Conservation (phyloP, 148 eudicot genomes). For the Camellia sinensis region DNA sequence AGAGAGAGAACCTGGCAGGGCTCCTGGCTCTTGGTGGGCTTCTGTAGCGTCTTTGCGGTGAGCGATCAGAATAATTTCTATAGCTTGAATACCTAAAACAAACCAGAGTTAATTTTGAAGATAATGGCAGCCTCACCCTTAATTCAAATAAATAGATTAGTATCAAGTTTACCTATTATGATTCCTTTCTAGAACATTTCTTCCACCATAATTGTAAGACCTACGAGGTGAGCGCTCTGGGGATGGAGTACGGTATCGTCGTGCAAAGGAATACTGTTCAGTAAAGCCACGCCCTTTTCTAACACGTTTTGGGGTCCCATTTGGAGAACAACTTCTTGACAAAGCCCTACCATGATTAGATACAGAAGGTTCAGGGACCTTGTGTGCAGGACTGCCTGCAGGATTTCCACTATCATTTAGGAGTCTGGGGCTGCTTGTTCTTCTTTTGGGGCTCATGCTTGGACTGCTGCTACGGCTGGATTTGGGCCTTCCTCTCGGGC, state of each 20-base stretch:
- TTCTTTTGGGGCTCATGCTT: conserved; percentile 42
- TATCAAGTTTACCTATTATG: conserved; percentile 58
- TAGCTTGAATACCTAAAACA: conserved; percentile 58
- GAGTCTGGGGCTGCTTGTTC: conserved; percentile 15
- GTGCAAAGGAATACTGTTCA: conserved; percentile 66
- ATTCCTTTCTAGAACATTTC: conserved; percentile 50
- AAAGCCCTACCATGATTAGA: conserved; percentile 32
- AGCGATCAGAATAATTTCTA: conserved; percentile 61
- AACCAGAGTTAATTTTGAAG: conserved; percentile 11
- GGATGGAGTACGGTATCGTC: conserved; percentile 88
- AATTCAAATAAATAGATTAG: not conserved
- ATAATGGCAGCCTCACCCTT: conserved; percentile 2
- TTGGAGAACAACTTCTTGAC: conserved; percentile 64
- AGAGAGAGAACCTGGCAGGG: conserved; percentile 64
- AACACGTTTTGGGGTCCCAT: conserved; percentile 78
- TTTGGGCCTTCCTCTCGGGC: conserved; percentile 34
- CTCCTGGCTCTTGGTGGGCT: conserved; percentile 81
- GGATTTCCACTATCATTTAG: conserved; percentile 20
- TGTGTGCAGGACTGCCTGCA: conserved; percentile 27
- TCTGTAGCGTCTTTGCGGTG: conserved; percentile 54
- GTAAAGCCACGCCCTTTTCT: conserved; percentile 98
- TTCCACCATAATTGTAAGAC: conserved; percentile 59
- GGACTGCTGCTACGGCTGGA: conserved; percentile 38
- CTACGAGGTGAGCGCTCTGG: conserved; percentile 78
- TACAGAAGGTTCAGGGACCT: conserved; percentile 41